Evolutionary conservation across 345 rosid genomes (phyloP).

Genomic region (Passiflora organensis): DNA sequence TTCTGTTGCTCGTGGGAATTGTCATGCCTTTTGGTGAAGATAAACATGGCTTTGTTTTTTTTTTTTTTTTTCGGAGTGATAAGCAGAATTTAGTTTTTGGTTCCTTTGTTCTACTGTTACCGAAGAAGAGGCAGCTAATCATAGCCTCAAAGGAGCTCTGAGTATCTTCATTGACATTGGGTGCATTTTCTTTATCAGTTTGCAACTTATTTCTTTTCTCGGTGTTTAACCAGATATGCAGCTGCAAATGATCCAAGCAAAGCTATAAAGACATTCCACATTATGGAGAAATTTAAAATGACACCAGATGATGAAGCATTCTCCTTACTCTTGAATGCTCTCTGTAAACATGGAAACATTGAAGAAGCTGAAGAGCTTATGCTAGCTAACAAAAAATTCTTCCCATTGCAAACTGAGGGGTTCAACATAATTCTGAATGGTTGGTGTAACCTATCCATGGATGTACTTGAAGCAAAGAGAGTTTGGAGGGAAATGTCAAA

Average conservation of each 20-base stretch:
- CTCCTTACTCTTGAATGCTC: slow-evolving; percentile 37
- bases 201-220: neutral
- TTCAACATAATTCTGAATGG: slow-evolving; percentile 76
- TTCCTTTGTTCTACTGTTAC: too few relatives aligned
- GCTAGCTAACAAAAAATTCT: slow-evolving; percentile 71
- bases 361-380: slow-evolving; percentile 96
- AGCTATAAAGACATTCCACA: slow-evolving; percentile 59
- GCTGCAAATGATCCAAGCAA: slow-evolving; percentile 66
- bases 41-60: too few relatives aligned
- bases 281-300: slow-evolving; percentile 73
- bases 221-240: slow-evolving; percentile 53
- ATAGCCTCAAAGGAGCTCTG: too few relatives aligned
- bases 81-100: too few relatives aligned
- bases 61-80: too few relatives aligned
- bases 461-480: slow-evolving; percentile 79
- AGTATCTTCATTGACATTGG: neutral
- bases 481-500: slow-evolving; percentile 80
- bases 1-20: neutral
- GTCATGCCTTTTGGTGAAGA: too few relatives aligned
- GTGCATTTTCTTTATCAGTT: neutral
- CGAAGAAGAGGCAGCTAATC: too few relatives aligned
- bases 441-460: slow-evolving; percentile 66
- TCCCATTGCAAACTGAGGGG: slow-evolving; percentile 51
- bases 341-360: slow-evolving; percentile 70
- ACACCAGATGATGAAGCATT: slow-evolving; percentile 81